Base-by-base conservation (phyloP, 495 filamentous ascomycete species). In the Collariella sp. region DNA sequence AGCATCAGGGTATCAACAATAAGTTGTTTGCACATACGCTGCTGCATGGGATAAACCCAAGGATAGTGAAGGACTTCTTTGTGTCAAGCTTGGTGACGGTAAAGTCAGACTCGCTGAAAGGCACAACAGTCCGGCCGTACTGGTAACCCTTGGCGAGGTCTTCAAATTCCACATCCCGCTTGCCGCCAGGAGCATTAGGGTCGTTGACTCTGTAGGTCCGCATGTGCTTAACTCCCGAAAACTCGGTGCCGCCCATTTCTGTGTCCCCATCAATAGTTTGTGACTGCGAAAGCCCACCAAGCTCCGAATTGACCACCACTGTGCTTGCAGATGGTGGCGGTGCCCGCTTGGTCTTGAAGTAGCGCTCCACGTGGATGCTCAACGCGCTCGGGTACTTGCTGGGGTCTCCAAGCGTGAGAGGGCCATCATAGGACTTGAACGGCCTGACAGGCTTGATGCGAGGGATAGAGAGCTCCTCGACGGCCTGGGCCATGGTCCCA, bases 101-200 rank as follows among this genome's bases (percentile, higher is more conserved):
- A 57, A 85, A 76, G 55, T 99, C 94, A 1, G 84, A 84, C 56
- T 87, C 83, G 59, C 79, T 86, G 60, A 99, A 95, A 57, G 85
- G 84, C 1, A 97, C 91, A 1, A 88, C 88, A 1, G 91, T 96
- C 36, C 88, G 79, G 49, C 94, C 94, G 68, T 97, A 99, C 62
- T 88, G 85, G 63, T 93, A 99, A 0, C 94, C 94, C 63, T 88
- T 95, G 33, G 87, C 90, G 34, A 97, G 76, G 33, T 93, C 84
- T 12, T 94, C 90, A 29, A 80, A 81, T 9, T 84, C 81, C 29
- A 99, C 84, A 47, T 96, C 90, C 51, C 77, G 77, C 70, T 94
- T 97, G 5, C 87, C 87, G 29, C 89, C 89, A 2, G 83, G 79
- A 12, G 79, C 83, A 34, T 76, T 72, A 12, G 85, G 77, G 59